Conservation (phyloP, 306 rosid species). For the Medicago arabica region DNA sequence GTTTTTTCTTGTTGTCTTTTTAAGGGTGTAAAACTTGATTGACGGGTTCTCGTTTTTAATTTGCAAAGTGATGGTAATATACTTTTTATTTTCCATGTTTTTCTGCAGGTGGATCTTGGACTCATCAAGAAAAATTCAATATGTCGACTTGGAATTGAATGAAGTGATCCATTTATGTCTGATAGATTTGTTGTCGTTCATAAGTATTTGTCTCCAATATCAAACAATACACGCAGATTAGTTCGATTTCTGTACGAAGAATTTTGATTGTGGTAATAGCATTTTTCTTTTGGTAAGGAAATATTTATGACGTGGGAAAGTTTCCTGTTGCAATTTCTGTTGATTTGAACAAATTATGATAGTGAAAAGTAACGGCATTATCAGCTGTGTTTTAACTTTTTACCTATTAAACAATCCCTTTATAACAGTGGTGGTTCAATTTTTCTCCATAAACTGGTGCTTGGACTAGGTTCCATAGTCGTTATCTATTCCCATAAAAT, state of each 20-base stretch:
- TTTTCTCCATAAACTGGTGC: too few relatives aligned
- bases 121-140: constrained; percentile 84
- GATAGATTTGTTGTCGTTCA: constrained; percentile 7
- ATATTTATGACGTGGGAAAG: background rate
- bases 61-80: too few relatives aligned
- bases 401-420: background rate
- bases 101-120: constrained; percentile 81
- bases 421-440: too few relatives aligned
- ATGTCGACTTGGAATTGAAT: constrained; percentile 79
- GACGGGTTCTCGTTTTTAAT: constrained; percentile 7
- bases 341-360: background rate
- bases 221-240: constrained; percentile 16
- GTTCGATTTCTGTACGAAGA: constrained; percentile 32
- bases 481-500: too few relatives aligned
- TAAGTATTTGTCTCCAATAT: background rate
- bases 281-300: constrained; percentile 18
- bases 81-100: too few relatives aligned
- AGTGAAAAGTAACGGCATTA: background rate
- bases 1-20: background rate
- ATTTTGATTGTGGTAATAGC: constrained; percentile 14
- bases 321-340: background rate
- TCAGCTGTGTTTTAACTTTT: background rate
- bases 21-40: constrained; percentile 20
- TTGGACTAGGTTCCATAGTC: too few relatives aligned
- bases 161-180: constrained; percentile 9